These are phyloP conservation scores for Candida ponderosae DNA, from an alignment of 805 yeast genomes.

Conservation along the genomic window DNA sequence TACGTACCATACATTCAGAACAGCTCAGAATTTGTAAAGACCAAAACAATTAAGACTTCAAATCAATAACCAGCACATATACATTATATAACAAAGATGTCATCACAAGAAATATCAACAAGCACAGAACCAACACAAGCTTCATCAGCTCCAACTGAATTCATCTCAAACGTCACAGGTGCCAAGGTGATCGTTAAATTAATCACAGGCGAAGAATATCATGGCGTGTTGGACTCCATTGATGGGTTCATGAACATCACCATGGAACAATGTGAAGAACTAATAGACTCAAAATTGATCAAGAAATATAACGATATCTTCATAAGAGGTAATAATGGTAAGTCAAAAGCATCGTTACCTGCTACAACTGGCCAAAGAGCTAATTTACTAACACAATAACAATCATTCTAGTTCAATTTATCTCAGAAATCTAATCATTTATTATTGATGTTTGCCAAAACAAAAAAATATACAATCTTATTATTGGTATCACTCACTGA, in stretches of 20 bases:
- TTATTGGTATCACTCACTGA: background rate
- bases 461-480: too few species aligned
- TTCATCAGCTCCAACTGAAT: conserved; percentile 61
- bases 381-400: background rate
- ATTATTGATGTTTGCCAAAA: too few species aligned
- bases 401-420: conserved; percentile 14
- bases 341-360: too few species aligned
- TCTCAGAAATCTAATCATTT: conserved; percentile 13
- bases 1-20: too few species aligned
- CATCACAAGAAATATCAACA: background rate
- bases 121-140: background rate
- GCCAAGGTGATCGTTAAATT: conserved; percentile 75
- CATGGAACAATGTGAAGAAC: conserved; percentile 68
- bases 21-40: too few species aligned
- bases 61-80: too few species aligned
- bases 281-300: conserved; percentile 38
- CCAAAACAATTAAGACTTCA: too few species aligned
- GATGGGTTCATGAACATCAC: conserved; percentile 98
- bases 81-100: too few species aligned
- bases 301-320: conserved; percentile 70
- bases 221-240: conserved; percentile 71
- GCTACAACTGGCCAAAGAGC: too few species aligned
- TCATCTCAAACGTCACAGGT: conserved; percentile 74
- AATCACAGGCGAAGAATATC: conserved; percentile 80
- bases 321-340: conserved; percentile 81